A percentile compares a stretch with the other conserved stretches of the same genome.
Evolutionary conservation across 2,329 filamentous ascomycete genomes (phyloP).

Genomic region (Fusarium marasasianum): DNA sequence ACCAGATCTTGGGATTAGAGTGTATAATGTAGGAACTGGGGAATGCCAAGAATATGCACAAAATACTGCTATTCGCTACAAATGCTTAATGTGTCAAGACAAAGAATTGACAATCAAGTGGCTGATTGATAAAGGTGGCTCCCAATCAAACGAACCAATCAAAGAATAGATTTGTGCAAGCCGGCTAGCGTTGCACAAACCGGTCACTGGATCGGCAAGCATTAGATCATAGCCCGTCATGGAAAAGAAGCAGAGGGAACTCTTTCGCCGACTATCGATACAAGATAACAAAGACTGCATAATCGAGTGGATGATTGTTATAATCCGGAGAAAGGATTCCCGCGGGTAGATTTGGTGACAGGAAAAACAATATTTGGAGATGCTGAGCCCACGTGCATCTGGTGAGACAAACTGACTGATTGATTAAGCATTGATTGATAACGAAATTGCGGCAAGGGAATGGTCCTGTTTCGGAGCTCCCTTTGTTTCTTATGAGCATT

Average conservation of each 20-base stretch:
- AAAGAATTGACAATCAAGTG: conserved; percentile 19
- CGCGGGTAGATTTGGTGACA: not conserved
- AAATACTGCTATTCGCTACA: conserved; percentile 16
- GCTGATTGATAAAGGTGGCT: conserved; percentile 36
- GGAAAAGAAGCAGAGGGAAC: conserved; percentile 20
- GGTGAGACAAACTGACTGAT: conserved; percentile 27
- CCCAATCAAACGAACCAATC: conserved; percentile 12
- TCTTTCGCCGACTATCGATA: conserved; percentile 8
- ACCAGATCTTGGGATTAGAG: not conserved
- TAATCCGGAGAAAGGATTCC: not conserved
- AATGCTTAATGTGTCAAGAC: conserved; percentile 12
- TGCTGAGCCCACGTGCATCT: conserved; percentile 13
- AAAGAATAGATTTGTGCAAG: not conserved
- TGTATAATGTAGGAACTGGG: not conserved
- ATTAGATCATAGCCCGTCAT: conserved; percentile 37
- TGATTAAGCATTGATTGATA: conserved; percentile 36
- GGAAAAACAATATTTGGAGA: not conserved
- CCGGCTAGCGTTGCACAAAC: conserved; percentile 15
- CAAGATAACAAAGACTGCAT: conserved; percentile 17
- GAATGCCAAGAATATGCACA: conserved; percentile 10
- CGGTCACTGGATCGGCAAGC: conserved; percentile 36
- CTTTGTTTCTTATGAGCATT: not conserved
- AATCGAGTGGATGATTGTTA: not conserved
- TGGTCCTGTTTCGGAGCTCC: conserved; percentile 17
- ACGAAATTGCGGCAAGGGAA: conserved; percentile 16